Evolutionary conservation across 176 grass and related monocot genomes (phyloP), one percentile per base, ranked within the genome.

Genomic region (Pharus latifolius): DNA sequence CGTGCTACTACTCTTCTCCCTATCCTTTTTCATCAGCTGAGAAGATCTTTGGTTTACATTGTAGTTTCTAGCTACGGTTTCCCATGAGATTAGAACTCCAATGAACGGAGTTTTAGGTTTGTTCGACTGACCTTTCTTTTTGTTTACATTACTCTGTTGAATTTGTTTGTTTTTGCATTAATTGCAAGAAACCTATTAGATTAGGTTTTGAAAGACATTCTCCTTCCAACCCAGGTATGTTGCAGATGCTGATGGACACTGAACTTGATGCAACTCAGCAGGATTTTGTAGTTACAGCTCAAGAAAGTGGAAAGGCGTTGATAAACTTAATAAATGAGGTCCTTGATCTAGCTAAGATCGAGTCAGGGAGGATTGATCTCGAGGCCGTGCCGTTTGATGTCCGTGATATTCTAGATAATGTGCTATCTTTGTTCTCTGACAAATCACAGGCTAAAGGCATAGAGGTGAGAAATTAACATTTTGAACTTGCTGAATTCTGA

Each of bases 1-100:
- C 73, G 5, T 77, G 4, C 2, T 45, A 52, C 1, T 47, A n/a
- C n/a, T n/a, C n/a, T 68, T 64, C 27, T 60, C 62, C 14, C 49
- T 67, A 10, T 63, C 26, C 60, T 20, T 43, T 25, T 78, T 50
- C n/a, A 53, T 66, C 29, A 61, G 44, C 78, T 92, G 27, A 92
- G 38, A 47, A 49, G 14, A 50, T 61, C 22, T 82, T n/a, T 86
- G 19, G 27, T 73, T 23, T 83, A 31, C 45, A 26, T 65, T 86
- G 81, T 71, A 93, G 90, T 93, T 93, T 88, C 82, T 93, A 38
- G 90, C 90, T 60, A 93, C 85, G 58, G 85, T 93, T 86, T 93
- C 90, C 43, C 85, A 93, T 65, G 90, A 93, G 78, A 93, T 93
- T 52, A 77, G 90, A 76, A 93, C 90, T 73, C 90, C 82, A 69